Evolutionary conservation across 1,284 basidiomycete genomes (phyloP), one percentile per base, ranked within the genome.

Genomic region (Salmacisia buchloeana): DNA sequence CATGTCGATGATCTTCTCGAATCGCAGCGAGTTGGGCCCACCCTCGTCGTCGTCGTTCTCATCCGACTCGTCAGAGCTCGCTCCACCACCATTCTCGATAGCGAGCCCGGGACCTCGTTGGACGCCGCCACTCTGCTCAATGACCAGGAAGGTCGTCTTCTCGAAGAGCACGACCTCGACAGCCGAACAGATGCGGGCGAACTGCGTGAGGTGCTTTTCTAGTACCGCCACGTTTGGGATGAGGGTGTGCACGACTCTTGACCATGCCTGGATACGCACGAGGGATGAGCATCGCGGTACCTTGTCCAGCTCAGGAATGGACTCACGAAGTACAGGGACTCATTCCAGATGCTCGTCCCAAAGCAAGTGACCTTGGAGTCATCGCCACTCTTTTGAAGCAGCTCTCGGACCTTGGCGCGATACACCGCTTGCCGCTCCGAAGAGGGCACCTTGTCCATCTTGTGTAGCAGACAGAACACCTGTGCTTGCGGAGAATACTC

Each of bases 341-440:
- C 94, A 80, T 99, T 94, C 83, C 94, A 97, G 69, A 98, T 98
- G 74, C 90, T 94, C 25, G 94, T 98, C n/a, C 90, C 91, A 75
- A 94, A 94, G 25, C 80, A 77, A 2, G 83, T 82, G 60, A 85
- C 85, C 2, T 67, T 77, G 78, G 43, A 74, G 67, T 57, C 74
- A 69, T 29, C 69, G 5, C 63, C 64, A 23, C 69, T 73, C 63
- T 74, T 77, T 1, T 66, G 54, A 21, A 70, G 66, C 27, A 80
- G 62, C 63, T 80, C 74, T 34, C 64, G 68, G 1, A 76, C 73
- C 13, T 75, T 59, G 12, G 86, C 86, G 58, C 85, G 85, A 70
- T 91, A 89, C 33, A 86, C 83, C 35, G 79, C 80, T 54, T 83
- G 81, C 66, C 85, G 81, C 36, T 85, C 83, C 60, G 87, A 76